Evolutionary conservation across 805 yeast genomes (phyloP).

Genomic region (Suhomyces tanzawaensis): DNA sequence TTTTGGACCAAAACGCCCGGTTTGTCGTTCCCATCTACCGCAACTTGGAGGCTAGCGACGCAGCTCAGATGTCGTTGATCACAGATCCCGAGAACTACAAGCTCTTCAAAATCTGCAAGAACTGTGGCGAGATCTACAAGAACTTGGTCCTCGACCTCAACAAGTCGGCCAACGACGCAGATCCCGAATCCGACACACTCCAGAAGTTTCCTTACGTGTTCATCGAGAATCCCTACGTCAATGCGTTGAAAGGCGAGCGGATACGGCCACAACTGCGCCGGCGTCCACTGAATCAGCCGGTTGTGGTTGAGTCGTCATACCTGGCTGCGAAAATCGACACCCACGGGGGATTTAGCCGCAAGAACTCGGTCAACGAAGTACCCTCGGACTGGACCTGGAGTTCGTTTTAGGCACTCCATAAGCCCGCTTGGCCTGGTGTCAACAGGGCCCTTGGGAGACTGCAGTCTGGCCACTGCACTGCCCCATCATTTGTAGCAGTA

Average conservation of each 20-base stretch:
- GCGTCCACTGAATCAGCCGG: neutral
- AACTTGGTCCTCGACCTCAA: constrained; percentile 12
- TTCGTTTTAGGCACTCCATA: no score
- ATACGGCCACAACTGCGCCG: neutral
- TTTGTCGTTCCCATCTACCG: constrained; percentile 36
- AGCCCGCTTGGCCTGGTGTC: no score
- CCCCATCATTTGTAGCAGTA: no score
- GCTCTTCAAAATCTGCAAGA: constrained; percentile 32
- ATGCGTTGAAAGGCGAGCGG: neutral
- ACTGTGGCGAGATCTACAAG: constrained; percentile 28
- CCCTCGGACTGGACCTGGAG: constrained; percentile 52
- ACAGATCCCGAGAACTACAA: constrained; percentile 15
- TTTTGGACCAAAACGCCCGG: constrained; percentile 27
- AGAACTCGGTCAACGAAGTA: constrained; percentile 9
- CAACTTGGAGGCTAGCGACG: constrained; percentile 14
- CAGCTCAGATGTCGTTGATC: constrained; percentile 1
- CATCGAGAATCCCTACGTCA: constrained; percentile 26
- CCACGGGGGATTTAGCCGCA: constrained; percentile 4
- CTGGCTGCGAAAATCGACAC: no score
- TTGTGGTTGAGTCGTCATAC: neutral
- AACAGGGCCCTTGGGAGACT: no score
- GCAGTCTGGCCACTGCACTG: no score
- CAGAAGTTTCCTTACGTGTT: constrained; percentile 15
- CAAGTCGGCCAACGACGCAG: constrained; percentile 11
- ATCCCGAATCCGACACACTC: constrained; percentile 9